Evolutionary conservation across 2,329 filamentous ascomycete genomes (phyloP), one percentile per base, ranked within the genome.

Genomic region (Paraphaeosphaeria sporulosa): DNA sequence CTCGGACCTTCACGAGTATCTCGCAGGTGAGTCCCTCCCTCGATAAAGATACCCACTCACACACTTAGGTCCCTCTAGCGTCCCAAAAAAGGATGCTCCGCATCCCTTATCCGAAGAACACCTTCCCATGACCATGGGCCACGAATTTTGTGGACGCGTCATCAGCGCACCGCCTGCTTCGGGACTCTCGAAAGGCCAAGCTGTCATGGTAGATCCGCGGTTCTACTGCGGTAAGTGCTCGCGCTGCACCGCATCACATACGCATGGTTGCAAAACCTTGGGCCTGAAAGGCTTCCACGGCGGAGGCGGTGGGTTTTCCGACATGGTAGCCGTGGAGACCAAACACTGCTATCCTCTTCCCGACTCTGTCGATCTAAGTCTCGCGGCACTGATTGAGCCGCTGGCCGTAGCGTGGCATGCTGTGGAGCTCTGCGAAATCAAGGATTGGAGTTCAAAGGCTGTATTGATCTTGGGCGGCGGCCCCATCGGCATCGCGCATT

Each of bases 401-500:
- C 55, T 76, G 19, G 66, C 71, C 12, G 71, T 74, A 1, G 73
- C 71, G 6, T 74, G 71, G 71, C 73, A 74, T 62, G 73, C 71
- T 5, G 50, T 71, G 15, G 52, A 58, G 10, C 34, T 64, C 0
- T 62, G 59, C 12, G 61, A 53, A 0, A 21, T 69, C 6, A 0
- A 32, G 1, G 58, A 65, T 25, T 72, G 66, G 67, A 27, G 19
- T 2, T 34, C 47, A 0, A 59, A 68, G 53, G 61, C 60, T 17
- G 70, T 64, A 3, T 53, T 75, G 10, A 66, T 75, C 43, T 42
- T 72, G 10, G 72, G 73, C 15, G 71, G 82, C 19, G 84, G 84
- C 1, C 84, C 84, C 0, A 85, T 86, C 59, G 84, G 84, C 9
- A 78, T 86, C 7, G 70, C 72, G 9, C 70, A 72, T 3, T 72